Evolutionary conservation across 768 basidiomycete species (phyloP).

Genomic region (Mycena vitilis): DNA sequence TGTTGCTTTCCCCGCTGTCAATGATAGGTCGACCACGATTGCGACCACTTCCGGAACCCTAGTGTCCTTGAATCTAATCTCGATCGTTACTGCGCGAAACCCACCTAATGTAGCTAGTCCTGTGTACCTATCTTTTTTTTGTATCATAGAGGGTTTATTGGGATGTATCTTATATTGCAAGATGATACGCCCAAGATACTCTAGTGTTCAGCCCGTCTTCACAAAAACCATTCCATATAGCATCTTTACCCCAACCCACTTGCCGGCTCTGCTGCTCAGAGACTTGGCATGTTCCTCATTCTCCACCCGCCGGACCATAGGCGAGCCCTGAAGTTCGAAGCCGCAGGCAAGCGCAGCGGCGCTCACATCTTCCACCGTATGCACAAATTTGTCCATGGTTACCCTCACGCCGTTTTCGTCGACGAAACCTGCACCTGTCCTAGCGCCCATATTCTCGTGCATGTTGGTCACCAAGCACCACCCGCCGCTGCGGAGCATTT

Average conservation of each 20-base stretch:
- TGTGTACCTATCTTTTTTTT: background rate
- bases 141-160: no score
- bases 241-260: slow-evolving; percentile 28
- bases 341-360: slow-evolving; percentile 16
- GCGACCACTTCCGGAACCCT: background rate
- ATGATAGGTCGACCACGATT: background rate
- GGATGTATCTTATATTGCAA: no score
- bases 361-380: slow-evolving; percentile 12
- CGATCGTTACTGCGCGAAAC: no score
- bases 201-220: background rate
- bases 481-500: slow-evolving; percentile 14
- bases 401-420: slow-evolving; percentile 19
- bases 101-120: no score
- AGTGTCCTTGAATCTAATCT: no score
- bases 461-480: slow-evolving; percentile 33
- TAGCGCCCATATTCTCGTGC: slow-evolving; percentile 22
- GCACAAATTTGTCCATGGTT: slow-evolving; percentile 29
- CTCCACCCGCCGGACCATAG: slow-evolving; percentile 10
- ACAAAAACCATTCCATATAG: slow-evolving; percentile 26
- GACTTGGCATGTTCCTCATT: slow-evolving; percentile 22
- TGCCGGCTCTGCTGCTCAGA: slow-evolving; percentile 12
- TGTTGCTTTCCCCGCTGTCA: slow-evolving; percentile 4
- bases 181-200: no score
- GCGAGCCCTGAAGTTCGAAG: slow-evolving; percentile 12
- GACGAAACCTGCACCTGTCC: slow-evolving; percentile 21